Evolutionary conservation across 169 alveolate genomes (phyloP).

Genomic region (Eimeria tenella): DNA sequence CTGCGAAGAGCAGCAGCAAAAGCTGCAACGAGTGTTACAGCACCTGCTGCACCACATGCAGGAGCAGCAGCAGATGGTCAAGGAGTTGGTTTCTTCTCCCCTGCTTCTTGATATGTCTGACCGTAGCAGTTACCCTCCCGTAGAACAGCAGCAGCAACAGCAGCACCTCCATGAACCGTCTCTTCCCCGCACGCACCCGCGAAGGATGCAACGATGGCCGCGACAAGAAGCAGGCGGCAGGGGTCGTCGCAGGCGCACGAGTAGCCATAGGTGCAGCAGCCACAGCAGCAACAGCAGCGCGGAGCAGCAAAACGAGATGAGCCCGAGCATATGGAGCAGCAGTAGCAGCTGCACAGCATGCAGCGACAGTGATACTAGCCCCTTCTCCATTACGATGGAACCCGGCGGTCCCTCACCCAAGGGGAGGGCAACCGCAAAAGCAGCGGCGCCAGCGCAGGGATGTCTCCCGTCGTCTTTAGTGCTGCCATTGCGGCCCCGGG

Average conservation of each 20-base stretch:
- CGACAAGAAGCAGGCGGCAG: background rate
- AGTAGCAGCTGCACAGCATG: background rate
- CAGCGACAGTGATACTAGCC: slow-evolving; percentile 33
- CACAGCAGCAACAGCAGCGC: slow-evolving; percentile 21
- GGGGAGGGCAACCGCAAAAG: background rate
- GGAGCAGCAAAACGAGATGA: background rate
- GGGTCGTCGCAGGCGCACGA: background rate
- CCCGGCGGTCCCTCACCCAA: background rate
- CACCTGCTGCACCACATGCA: slow-evolving; percentile 26
- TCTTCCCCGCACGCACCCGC: too few relatives aligned
- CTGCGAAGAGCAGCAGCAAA: background rate
- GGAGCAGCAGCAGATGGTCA: slow-evolving; percentile 18
- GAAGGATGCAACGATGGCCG: background rate
- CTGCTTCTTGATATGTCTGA: background rate
- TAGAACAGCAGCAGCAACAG: slow-evolving; percentile 1
- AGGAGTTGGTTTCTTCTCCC: slow-evolving; percentile 3
- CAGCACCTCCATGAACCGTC: background rate
- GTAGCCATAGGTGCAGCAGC: background rate
- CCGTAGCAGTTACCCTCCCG: slow-evolving; percentile 8
- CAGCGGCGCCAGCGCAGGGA: background rate
- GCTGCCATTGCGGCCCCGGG: background rate
- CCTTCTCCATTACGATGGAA: slow-evolving; percentile 23
- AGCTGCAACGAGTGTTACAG: background rate
- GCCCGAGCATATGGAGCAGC: slow-evolving; percentile 12
- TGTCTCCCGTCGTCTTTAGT: background rate